A percentile compares a stretch with the other conserved stretches of the same genome.
Conservation (phyloP, 2,329 filamentous ascomycete species). For the Ceratocystis colombiana region DNA sequence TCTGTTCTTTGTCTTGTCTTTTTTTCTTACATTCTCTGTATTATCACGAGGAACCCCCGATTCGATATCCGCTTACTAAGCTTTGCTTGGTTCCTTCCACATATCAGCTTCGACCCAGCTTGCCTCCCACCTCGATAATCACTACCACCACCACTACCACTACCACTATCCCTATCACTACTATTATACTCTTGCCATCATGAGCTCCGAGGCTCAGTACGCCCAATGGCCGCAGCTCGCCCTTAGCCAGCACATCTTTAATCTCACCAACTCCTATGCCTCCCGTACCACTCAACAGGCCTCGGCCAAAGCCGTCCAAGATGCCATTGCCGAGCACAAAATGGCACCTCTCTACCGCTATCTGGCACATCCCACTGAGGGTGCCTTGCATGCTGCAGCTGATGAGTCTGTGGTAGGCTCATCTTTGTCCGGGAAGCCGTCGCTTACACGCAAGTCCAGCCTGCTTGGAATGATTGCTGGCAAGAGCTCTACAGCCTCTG, state of each 20-base stretch:
- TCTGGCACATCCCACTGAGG: slow-evolving; percentile 70
- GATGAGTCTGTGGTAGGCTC: slow-evolving; percentile 29
- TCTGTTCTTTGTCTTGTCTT: neutral
- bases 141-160: neutral
- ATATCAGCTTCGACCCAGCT: too few relatives aligned
- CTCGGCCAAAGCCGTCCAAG: slow-evolving; percentile 63
- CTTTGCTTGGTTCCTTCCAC: neutral
- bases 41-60: neutral
- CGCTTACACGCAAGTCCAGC: slow-evolving; percentile 58
- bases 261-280: slow-evolving; percentile 70
- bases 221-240: slow-evolving; percentile 74
- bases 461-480: slow-evolving; percentile 65
- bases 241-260: slow-evolving; percentile 76
- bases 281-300: slow-evolving; percentile 55
- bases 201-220: slow-evolving; percentile 74
- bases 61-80: slow-evolving; percentile 7
- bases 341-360: slow-evolving; percentile 83
- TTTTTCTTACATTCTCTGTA: neutral
- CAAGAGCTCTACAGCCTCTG: slow-evolving; percentile 52
- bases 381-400: slow-evolving; percentile 66
- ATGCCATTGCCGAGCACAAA: slow-evolving; percentile 72
- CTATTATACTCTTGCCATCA: slow-evolving; percentile 36
- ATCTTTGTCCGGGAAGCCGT: slow-evolving; percentile 38
- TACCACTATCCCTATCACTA: neutral
- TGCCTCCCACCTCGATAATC: slow-evolving; percentile 3